Percentiles rank a stretch among this genome's conserved stretches.
Conservation (phyloP, 2,329 filamentous ascomycete species). For the Colletotrichum magnum region DNA sequence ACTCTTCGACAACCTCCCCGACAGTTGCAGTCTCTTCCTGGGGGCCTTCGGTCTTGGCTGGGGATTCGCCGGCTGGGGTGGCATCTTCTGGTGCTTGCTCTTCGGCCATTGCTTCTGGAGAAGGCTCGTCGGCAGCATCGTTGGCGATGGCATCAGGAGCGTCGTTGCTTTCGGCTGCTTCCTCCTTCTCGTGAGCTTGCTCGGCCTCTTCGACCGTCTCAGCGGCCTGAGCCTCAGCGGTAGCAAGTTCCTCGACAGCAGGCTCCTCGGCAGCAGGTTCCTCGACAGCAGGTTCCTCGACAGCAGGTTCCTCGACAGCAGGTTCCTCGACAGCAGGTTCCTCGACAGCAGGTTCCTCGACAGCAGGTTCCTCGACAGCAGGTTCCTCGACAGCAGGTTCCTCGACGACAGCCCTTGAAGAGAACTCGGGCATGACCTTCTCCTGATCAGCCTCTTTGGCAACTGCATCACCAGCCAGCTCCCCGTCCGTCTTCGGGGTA, state of each 20-base stretch:
- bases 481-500: constrained; percentile 9
- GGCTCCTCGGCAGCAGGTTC: neutral
- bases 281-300: neutral
- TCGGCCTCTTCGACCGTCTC: neutral
- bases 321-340: constrained; percentile 1
- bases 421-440: constrained; percentile 6
- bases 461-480: neutral
- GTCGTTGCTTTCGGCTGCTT: neutral
- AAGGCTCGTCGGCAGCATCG: neutral
- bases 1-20: neutral
- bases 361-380: neutral
- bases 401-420: constrained; percentile 15
- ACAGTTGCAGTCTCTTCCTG: neutral
- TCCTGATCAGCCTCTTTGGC: constrained; percentile 9
- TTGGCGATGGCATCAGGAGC: neutral
- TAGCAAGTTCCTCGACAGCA: neutral
- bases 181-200: neutral
- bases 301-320: neutral
- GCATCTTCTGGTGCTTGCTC: neutral
- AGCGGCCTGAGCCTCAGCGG: too few species aligned
- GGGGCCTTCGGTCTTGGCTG: neutral
- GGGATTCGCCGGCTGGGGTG: neutral
- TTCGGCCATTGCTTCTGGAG: neutral
- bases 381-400: neutral
- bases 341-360: neutral